A percentile compares a stretch with the other conserved stretches of the same genome.
Conservation (phyloP, 805 yeast genomes). For the Candida quercuum region DNA sequence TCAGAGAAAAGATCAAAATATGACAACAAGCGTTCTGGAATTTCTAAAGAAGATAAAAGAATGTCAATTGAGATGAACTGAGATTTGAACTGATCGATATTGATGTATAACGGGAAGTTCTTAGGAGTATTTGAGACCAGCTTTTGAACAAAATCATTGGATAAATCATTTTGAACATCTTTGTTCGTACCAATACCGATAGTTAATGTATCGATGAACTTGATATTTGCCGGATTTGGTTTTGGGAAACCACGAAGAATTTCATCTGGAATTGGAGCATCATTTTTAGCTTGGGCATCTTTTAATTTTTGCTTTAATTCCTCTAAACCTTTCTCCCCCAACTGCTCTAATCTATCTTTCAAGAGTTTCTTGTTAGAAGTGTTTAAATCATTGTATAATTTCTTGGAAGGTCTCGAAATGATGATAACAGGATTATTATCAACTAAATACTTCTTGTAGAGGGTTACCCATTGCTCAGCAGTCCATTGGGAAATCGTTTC, state of each 20-base stretch:
- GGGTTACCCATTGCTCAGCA: conserved; percentile 57
- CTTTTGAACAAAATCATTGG: conserved; percentile 22
- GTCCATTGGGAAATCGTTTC: conserved; percentile 51
- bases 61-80: conserved; percentile 70
- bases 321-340: conserved; percentile 58
- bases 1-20: conserved; percentile 62
- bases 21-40: conserved; percentile 51
- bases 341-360: conserved; percentile 41
- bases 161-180: conserved; percentile 27
- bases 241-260: conserved; percentile 56
- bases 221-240: conserved; percentile 71
- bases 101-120: conserved; percentile 62
- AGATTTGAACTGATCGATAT: conserved; percentile 74
- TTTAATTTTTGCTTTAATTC: conserved; percentile 46
- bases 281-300: conserved; percentile 61
- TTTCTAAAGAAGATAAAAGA: conserved; percentile 48
- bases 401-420: conserved; percentile 65
- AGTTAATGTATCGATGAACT: conserved; percentile 64
- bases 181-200: conserved; percentile 51
- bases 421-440: conserved; percentile 61
- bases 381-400: conserved; percentile 49
- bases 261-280: conserved; percentile 68
- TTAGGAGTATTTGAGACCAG: conserved; percentile 31
- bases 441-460: conserved; percentile 49
- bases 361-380: conserved; percentile 43